A percentile compares a stretch with the other conserved stretches of the same genome.
Evolutionary conservation across 2,329 filamentous ascomycete species (phyloP).

Genomic region (Xylaria multiplex): DNA sequence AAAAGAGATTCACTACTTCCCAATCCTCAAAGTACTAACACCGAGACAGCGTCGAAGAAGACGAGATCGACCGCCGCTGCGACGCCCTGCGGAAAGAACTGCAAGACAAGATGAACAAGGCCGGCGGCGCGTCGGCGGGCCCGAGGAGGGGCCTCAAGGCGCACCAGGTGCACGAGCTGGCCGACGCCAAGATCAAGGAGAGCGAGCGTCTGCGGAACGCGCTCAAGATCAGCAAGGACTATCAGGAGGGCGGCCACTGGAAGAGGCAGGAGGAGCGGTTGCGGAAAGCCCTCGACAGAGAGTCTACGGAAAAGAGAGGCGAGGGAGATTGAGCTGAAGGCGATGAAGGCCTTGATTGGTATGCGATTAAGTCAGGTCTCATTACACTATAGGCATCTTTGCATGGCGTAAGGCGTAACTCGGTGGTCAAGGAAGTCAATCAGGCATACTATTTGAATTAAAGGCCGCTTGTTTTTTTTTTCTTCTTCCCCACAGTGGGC

Average conservation of each 20-base stretch:
- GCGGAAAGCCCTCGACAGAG: constrained; percentile 56
- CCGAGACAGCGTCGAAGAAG: constrained; percentile 77
- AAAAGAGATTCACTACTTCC: too few relatives aligned
- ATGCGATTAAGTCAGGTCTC: constrained; percentile 8
- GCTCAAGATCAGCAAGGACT: constrained; percentile 85
- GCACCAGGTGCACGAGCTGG: constrained; percentile 95
- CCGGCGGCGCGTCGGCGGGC: constrained; percentile 45
- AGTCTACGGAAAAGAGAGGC: constrained; percentile 37
- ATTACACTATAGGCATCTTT: constrained; percentile 20
- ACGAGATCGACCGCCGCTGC: constrained; percentile 86
- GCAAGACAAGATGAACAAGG: constrained; percentile 61
- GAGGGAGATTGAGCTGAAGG: constrained; percentile 14
- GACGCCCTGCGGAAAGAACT: constrained; percentile 73
- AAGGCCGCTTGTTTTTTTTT: not conserved
- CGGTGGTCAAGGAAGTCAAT: constrained; percentile 10
- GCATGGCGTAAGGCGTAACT: constrained; percentile 37
- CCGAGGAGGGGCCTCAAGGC: constrained; percentile 75
- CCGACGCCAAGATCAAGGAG: constrained; percentile 95
- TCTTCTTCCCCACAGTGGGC: not conserved
- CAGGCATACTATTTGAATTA: constrained; percentile 35
- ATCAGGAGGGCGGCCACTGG: constrained; percentile 89
- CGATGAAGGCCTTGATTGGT: not conserved
- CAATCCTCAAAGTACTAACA: constrained; percentile 3
- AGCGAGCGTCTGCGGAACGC: constrained; percentile 88
- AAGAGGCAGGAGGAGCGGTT: constrained; percentile 80